phyloP scores from a whole-genome alignment of 176 grass and related monocot genomes.

The Musa itinerans region DNA sequence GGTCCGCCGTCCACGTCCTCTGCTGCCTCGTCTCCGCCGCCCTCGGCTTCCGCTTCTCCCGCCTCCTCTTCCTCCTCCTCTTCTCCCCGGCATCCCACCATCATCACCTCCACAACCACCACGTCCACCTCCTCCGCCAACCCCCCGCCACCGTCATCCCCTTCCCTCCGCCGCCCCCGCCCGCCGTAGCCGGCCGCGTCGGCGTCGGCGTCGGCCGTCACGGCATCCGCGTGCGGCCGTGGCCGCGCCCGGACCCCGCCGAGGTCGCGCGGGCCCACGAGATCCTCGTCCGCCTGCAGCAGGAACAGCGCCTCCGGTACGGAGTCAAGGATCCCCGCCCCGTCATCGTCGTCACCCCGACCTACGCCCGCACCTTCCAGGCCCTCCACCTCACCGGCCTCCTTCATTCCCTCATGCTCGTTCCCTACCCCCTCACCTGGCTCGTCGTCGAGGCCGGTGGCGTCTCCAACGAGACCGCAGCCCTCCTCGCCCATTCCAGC shows the following conservation, averaged over 20 bases:
- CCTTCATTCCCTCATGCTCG: constrained; percentile 29
- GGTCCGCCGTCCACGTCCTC: neutral
- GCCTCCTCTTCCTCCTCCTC: neutral
- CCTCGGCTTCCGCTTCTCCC: neutral
- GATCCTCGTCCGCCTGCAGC: constrained; percentile 26
- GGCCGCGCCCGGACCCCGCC: constrained; percentile 4
- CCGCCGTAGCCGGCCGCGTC: neutral
- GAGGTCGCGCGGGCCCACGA: constrained; percentile 18
- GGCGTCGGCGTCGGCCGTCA: constrained; percentile 11
- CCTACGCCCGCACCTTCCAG: constrained; percentile 31
- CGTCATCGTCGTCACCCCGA: constrained; percentile 32
- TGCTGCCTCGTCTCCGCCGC: neutral
- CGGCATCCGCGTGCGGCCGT: constrained; percentile 21
- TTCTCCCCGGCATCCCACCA: neutral
- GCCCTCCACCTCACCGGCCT: constrained; percentile 22
- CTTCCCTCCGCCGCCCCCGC: neutral
- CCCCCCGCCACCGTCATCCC: neutral
- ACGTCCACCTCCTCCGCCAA: too few species aligned
- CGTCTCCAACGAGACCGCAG: constrained; percentile 3
- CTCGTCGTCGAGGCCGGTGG: constrained; percentile 19
- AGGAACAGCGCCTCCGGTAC: constrained; percentile 26
- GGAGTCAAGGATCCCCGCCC: constrained; percentile 7
- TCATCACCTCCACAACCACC: neutral
- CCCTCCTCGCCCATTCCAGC: constrained; percentile 6
- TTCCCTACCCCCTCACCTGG: constrained; percentile 28